These are phyloP conservation scores for Paramecium pentaurelia DNA, from an alignment of 73 alveolate genomes.

Conservation along the genomic window DNA sequence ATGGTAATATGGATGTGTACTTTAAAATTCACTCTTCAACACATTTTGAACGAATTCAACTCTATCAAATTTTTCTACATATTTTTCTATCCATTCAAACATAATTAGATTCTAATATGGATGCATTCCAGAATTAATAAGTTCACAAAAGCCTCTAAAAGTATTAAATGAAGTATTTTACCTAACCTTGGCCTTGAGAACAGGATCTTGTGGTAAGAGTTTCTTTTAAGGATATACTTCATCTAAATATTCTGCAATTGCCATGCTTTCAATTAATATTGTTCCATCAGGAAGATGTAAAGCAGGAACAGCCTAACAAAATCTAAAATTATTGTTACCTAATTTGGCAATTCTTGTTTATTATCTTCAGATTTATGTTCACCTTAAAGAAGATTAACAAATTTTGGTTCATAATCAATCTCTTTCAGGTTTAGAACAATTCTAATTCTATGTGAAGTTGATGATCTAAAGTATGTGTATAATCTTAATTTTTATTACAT, in stretches of 20 bases:
- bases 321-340: slow-evolving; percentile 27
- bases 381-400: neutral
- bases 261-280: slow-evolving; percentile 67
- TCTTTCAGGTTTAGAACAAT: neutral
- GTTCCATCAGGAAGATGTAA: slow-evolving; percentile 23
- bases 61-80: neutral
- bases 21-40: neutral
- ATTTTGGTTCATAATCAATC: neutral
- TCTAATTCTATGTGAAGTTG: neutral
- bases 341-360: slow-evolving; percentile 67
- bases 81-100: neutral
- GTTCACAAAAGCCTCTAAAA: slow-evolving; percentile 69
- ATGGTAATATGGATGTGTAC: neutral
- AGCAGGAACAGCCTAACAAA: slow-evolving; percentile 60
- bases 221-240: slow-evolving; percentile 68
- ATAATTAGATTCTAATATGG: slow-evolving; percentile 58
- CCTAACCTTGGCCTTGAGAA: slow-evolving; percentile 47
- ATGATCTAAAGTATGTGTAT: neutral
- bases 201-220: slow-evolving; percentile 67
- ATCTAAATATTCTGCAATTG: slow-evolving; percentile 77
- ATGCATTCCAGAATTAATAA: slow-evolving; percentile 77
- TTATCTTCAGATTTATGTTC: neutral
- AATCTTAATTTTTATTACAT: slow-evolving; percentile 63
- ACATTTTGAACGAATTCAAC: neutral
- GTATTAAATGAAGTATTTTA: neutral